Evolutionary conservation across 2,329 filamentous ascomycete genomes (phyloP), one percentile per base, ranked within the genome.

Genomic region (Cyclaneusma minus): DNA sequence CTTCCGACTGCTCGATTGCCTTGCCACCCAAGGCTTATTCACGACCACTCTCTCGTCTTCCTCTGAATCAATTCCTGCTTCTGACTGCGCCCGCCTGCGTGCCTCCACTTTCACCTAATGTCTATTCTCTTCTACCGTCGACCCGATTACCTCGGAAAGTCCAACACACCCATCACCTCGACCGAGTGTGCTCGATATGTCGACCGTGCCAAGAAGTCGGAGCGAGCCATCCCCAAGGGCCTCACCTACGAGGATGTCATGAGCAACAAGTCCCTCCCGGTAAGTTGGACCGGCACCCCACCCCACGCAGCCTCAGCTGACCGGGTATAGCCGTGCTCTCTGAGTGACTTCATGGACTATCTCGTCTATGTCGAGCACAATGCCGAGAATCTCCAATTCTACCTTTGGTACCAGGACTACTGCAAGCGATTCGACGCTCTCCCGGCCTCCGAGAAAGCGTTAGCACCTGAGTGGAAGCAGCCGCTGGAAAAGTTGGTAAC

Each of bases 331-430:
- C 81, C 81, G 29, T 77, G 78, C 52, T 84, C 79, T 3, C 54
- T 73, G 17, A 68, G 76, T 21, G 79, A 89, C 47, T 85, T 89
- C 46, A 82, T 87, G 74, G 79, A 83, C 50, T 87, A 84, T 39
- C 64, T 87, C 33, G 62, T 79, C 33, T 85, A 87, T 48, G 68
- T 87, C 33, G 79, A 87, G 49, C 66, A 75, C 35, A 62, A 74
- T 13, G 78, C 80, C 27, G 81, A 89, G 54, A 87, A 87, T 44
- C 58, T 89, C 12, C 80, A 87, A 40, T 81, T 81, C 43, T 69
- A 60, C 37, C 50, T 69, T 1, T 69, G 64, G 64, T 70, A 67
- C 44, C 64, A 60, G 30, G 64, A 72, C 40, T 71, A 68, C 33
- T 47, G 48, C 30, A 51, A 50, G 34, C 60, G 65, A 6, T 70